Base-by-base conservation (phyloP, 2,329 filamentous ascomycete genomes). In the Corniculantispora saksenae region DNA sequence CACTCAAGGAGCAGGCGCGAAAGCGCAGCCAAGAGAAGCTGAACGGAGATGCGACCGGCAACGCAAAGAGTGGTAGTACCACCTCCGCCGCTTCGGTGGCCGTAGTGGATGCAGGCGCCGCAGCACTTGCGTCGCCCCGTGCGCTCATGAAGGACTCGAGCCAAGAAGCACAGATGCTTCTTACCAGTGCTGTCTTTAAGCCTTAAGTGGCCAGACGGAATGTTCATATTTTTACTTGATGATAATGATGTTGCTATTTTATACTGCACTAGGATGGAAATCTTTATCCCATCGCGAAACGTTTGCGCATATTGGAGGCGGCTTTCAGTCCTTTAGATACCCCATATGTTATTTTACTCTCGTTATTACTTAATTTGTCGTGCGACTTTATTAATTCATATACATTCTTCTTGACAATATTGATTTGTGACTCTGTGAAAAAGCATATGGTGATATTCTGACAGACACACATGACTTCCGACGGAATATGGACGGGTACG, bases 21-120 rank as follows among this genome's bases (percentile, higher is more conserved):
- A 78, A 83, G 53, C 79, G 74, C 55, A 87, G 84, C 74, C 81
- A 84, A 56, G 84, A 86, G 67, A 74, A 81, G 56, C 77, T 87
- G 51, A 80, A 75, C 40, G 79, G 79, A 29, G 75, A 71, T 65
- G 69, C 72, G 27, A 29, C 66, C 17, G 56, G 60, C 15, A 32
- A 32, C 32, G 32, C 32, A 32, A 32, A 32, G 32, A 32, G 32
- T 32, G 32, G 6, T 32, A n/a, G 25, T 32, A 63, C 65, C 21
- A 21, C 21, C 3, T 35, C 57, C 13, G 45, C 62, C 6, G 25
- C 56, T 51, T 50, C 53, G 29, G 15, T 47, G 61, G 45, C 27
- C 47, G 56, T 32, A 35, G 53, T 48, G 17, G 61, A 45, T 25
- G 23, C 47, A 12, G 45, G 59, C 58, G 29, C 40, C 45, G 51